These are phyloP conservation scores for Parachaetomium inaequale DNA, from an alignment of 495 filamentous ascomycete genomes.

Conservation along the genomic window DNA sequence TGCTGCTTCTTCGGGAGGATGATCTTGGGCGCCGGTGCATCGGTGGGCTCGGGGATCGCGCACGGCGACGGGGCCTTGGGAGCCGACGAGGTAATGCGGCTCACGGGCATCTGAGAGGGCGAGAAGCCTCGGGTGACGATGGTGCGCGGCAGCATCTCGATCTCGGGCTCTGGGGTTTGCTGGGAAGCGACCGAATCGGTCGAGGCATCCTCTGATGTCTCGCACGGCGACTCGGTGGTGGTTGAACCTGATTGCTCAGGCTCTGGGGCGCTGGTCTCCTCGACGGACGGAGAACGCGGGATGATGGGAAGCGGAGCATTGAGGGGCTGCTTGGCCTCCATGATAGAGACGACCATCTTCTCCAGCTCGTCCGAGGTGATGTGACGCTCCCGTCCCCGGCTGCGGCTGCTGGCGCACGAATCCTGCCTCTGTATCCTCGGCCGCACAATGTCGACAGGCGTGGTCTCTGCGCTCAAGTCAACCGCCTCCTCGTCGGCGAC, in stretches of 20 bases:
- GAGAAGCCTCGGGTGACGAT: constrained; percentile 87
- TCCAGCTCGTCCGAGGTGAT: constrained; percentile 83
- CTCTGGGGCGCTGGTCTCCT: constrained; percentile 30
- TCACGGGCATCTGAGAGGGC: constrained; percentile 69
- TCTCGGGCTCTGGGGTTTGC: constrained; percentile 29
- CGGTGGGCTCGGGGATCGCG: constrained; percentile 43
- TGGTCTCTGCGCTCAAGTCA: constrained; percentile 59
- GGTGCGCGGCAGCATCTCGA: constrained; percentile 52
- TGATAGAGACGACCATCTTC: constrained; percentile 80
- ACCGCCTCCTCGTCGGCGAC: constrained; percentile 71
- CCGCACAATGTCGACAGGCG: constrained; percentile 53
- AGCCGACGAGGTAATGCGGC: constrained; percentile 32
- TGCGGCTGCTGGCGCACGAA: constrained; percentile 55
- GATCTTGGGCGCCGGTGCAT: constrained; percentile 46
- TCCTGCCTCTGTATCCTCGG: constrained; percentile 56
- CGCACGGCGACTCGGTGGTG: constrained; percentile 37
- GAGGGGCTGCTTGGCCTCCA: constrained; percentile 73
- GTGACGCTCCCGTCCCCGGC: constrained; percentile 77
- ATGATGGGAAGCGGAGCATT: constrained; percentile 55
- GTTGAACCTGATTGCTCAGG: constrained; percentile 36
- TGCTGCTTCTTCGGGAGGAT: constrained; percentile 49
- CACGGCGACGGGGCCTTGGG: constrained; percentile 27
- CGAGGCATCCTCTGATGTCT: constrained; percentile 30
- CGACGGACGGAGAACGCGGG: constrained; percentile 18
- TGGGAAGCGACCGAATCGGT: constrained; percentile 33